Percentiles rank a stretch among this genome's conserved stretches.
Evolutionary conservation across 2,329 filamentous ascomycete species (phyloP).

Genomic region (Ophiostoma australiae): DNA sequence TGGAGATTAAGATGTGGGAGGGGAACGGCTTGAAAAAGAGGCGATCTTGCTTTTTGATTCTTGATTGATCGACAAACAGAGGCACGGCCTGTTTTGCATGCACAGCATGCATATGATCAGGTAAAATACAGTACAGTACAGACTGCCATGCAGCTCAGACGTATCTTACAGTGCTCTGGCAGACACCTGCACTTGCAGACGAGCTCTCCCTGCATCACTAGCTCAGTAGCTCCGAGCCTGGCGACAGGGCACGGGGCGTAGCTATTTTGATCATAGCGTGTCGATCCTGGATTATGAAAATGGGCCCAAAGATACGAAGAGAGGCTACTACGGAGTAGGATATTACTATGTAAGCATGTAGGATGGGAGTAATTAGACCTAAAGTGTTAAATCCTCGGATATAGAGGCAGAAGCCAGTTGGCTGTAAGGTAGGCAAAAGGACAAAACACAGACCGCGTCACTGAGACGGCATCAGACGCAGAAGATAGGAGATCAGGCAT

Average conservation of each 20-base stretch:
- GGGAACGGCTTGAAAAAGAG: too few species aligned
- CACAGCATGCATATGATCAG: neutral
- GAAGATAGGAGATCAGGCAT: neutral
- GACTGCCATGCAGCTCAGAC: neutral
- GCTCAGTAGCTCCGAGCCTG: neutral
- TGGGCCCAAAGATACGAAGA: neutral
- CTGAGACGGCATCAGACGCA: neutral
- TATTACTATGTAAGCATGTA: neutral
- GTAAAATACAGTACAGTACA: neutral
- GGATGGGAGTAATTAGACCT: neutral
- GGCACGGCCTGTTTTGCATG: neutral
- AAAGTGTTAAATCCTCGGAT: neutral
- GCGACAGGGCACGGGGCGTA: slow-evolving; percentile 11
- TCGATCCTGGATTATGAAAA: neutral
- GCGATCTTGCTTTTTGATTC: too few species aligned
- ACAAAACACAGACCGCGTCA: neutral
- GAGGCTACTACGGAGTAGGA: neutral
- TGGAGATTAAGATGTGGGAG: neutral
- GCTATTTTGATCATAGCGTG: slow-evolving; percentile 4
- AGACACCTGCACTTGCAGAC: neutral
- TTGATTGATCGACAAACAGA: neutral
- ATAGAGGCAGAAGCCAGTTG: neutral
- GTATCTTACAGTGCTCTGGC: neutral
- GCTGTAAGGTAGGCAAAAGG: neutral
- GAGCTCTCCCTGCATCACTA: slow-evolving; percentile 5